Base-by-base conservation (phyloP, 1,284 basidiomycete species). In the Leccinum cinnamomeum region DNA sequence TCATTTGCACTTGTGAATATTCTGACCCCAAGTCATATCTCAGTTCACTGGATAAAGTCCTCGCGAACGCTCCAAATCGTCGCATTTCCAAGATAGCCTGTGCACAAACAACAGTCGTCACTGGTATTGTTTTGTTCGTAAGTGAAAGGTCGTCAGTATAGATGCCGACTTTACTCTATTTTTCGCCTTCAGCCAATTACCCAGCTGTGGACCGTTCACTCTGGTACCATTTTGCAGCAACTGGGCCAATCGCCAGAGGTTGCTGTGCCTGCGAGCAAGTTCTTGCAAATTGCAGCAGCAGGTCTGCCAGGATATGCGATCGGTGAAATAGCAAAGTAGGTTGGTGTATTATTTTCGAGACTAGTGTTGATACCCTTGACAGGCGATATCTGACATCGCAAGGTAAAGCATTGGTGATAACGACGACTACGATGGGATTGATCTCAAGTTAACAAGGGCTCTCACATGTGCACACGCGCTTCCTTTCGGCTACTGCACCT, bases 261-360 rank as follows among this genome's bases (percentile, higher is more conserved):
- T 1, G 63, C 64, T 12, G 44, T 7, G 3, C 61, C 53, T 1
- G 70, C 72, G 16, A 67, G 69, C 30, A 12, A 65, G 59, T 74
- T 72, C n/a, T 62, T 74, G 11, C 64, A n/a, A 50, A 18, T 74
- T 39, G 44, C 68, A n/a, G 65, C 64, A 33, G 62, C 68, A 33
- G 72, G 72, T 35, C 58, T 73, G 39, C 70, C 69, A 7, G 70
- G 69, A 50, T 73, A 74, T 54, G 70, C 71, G 12, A 64, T 73
- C 23, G 48, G 69, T 14, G 71, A 73, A 60, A 73, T 74, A 67
- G 62, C 70, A 10, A 71, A 71, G 71, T 74, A 62, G 56, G 55
- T 58, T 1, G 1, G 8, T 33, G 3, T 41, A 41, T 44, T 35
- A 7, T 53, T 10, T 51, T 33, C 7, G 39, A 33, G 16, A 48